phyloP scores from a whole-genome alignment of 768 basidiomycete species.

The Candolleomyces eurysporus region DNA sequence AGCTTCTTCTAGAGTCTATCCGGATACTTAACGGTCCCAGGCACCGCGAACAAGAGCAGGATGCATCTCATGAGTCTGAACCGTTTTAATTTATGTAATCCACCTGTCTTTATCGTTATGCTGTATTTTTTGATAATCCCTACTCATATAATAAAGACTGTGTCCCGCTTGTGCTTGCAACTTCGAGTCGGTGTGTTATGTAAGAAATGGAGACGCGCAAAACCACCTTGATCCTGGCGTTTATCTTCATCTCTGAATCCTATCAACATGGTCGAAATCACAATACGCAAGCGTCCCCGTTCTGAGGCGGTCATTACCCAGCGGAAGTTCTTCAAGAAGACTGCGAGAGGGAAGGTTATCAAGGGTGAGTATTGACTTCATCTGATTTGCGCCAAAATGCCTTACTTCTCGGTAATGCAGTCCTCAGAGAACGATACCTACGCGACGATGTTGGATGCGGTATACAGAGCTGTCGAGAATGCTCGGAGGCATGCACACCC shows the following conservation, averaged over 20 bases:
- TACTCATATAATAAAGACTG: background rate
- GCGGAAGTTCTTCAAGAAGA: conserved; percentile 95
- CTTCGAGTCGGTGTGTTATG: background rate
- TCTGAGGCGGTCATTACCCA: conserved; percentile 76
- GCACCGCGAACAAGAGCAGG: background rate
- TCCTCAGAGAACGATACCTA: conserved; percentile 91
- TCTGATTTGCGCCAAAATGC: background rate
- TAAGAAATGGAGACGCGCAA: background rate
- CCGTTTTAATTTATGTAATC: background rate
- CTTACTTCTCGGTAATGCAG: conserved; percentile 36
- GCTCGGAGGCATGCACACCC: conserved; percentile 27
- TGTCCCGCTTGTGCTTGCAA: too few species aligned
- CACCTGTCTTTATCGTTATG: background rate
- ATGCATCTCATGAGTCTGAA: background rate
- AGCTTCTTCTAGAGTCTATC: background rate
- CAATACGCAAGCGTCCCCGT: conserved; percentile 67
- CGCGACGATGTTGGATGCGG: conserved; percentile 91
- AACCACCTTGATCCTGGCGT: background rate
- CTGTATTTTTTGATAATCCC: background rate
- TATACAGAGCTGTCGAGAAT: conserved; percentile 65
- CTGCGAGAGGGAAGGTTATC: conserved; percentile 88
- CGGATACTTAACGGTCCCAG: background rate
- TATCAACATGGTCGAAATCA: conserved; percentile 51
- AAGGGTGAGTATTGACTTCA: conserved; percentile 58
- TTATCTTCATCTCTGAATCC: background rate